phyloP scores from a whole-genome alignment of 2,329 filamentous ascomycete species.

The Coleophoma crateriformis region DNA sequence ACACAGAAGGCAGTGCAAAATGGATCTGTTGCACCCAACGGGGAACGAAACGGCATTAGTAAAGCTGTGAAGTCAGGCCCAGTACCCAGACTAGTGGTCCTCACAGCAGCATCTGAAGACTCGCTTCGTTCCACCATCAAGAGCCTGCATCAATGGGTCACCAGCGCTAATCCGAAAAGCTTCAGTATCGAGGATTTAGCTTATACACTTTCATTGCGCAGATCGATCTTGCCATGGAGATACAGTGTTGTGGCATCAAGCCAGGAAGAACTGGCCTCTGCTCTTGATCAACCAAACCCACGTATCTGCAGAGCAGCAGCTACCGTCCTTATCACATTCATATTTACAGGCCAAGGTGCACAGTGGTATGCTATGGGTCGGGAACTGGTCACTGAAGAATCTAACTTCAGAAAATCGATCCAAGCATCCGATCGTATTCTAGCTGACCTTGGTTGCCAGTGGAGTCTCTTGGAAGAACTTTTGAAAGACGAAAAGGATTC shows the following conservation, averaged over 20 bases:
- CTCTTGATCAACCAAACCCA: neutral
- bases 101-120: conserved; percentile 1
- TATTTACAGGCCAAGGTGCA: conserved; percentile 11
- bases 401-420: conserved; percentile 1
- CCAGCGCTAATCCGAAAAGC: neutral
- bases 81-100: neutral
- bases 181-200: conserved; percentile 1
- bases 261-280: conserved; percentile 1
- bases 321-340: neutral
- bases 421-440: conserved; percentile 1
- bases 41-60: neutral
- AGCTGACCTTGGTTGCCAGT: conserved; percentile 5
- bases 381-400: conserved; percentile 5
- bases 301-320: neutral
- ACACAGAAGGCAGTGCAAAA: neutral
- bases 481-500: conserved; percentile 14
- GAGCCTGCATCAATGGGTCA: conserved; percentile 2
- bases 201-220: conserved; percentile 4
- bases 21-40: neutral
- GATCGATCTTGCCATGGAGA: conserved; percentile 4
- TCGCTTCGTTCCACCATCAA: conserved; percentile 1
- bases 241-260: conserved; percentile 2
- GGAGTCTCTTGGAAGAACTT: conserved; percentile 11
- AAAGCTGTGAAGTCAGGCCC: neutral
- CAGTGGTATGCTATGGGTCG: conserved; percentile 9